phyloP scores from a whole-genome alignment of 148 eudicot species.

The Heliosperma pusillum region DNA sequence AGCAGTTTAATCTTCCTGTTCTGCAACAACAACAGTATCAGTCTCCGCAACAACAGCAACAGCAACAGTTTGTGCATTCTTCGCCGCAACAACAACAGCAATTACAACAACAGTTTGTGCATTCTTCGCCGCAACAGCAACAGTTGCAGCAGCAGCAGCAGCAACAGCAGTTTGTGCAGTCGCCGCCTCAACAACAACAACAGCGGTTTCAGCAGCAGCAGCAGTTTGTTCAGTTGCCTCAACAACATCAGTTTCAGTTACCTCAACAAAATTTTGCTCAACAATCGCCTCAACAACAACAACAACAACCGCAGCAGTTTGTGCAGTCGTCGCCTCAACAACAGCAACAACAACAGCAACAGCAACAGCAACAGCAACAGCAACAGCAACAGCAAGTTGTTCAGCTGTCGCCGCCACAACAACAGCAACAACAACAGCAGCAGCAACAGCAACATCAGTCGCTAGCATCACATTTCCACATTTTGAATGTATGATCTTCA shows the following conservation, averaged over 20 bases:
- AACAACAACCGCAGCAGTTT: slow-evolving; percentile 26
- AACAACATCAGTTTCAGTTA: background rate
- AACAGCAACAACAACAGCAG: slow-evolving; percentile 21
- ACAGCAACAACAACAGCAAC: too few species aligned
- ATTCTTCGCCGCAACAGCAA: slow-evolving; percentile 26
- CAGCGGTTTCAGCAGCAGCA: too few species aligned
- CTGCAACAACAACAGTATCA: slow-evolving; percentile 54
- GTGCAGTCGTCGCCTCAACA: slow-evolving; percentile 22
- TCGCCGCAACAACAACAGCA: slow-evolving; percentile 29
- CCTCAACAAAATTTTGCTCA: slow-evolving; percentile 2
- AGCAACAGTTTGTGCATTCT: slow-evolving; percentile 24
- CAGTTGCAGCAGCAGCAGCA: slow-evolving; percentile 25
- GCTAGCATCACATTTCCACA: slow-evolving; percentile 83
- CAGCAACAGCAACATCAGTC: slow-evolving; percentile 52
- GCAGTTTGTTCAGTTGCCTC: slow-evolving; percentile 8
- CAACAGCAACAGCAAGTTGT: background rate
- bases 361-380: too few species aligned
- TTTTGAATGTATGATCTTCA: slow-evolving; percentile 40
- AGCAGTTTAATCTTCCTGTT: slow-evolving; percentile 29
- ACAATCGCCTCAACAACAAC: slow-evolving; percentile 12
- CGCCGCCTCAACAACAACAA: slow-evolving; percentile 4
- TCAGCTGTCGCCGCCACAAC: slow-evolving; percentile 16
- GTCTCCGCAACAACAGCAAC: slow-evolving; percentile 25
- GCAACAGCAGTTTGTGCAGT: slow-evolving; percentile 29
- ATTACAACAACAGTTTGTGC: slow-evolving; percentile 25